Percentiles rank a stretch among this genome's conserved stretches.
phyloP scores from a whole-genome alignment of 257 asterid species.

The Gentiana macrophylla region DNA sequence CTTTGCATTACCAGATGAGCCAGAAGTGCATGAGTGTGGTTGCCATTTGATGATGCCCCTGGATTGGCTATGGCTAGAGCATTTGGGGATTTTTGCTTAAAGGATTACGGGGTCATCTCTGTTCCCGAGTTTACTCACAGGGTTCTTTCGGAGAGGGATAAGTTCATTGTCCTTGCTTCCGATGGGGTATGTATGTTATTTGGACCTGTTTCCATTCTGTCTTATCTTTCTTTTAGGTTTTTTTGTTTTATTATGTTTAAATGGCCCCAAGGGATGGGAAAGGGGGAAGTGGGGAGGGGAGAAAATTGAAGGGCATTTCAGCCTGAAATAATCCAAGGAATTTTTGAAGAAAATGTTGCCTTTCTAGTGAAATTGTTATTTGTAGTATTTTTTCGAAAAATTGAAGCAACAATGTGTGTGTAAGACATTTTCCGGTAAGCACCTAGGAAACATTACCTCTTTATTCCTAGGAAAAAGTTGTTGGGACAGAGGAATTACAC shows the following conservation, averaged over 20 bases:
- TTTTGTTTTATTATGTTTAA: background rate
- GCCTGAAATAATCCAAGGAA: background rate
- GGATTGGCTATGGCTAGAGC: constrained; percentile 99
- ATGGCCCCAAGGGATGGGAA: background rate
- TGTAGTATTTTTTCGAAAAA: background rate
- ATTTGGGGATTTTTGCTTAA: constrained; percentile 95
- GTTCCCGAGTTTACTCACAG: constrained; percentile 88
- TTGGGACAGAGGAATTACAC: too few species aligned
- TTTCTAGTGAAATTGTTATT: constrained; percentile 1
- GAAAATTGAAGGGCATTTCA: background rate
- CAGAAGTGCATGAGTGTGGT: constrained; percentile 98
- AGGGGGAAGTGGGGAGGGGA: too few species aligned
- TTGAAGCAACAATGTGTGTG: background rate
- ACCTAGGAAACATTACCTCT: too few species aligned
- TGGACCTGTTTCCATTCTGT: background rate
- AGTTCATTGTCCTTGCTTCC: constrained; percentile 90
- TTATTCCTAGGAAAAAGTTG: too few species aligned
- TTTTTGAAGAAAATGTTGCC: background rate
- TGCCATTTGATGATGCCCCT: constrained; percentile 96
- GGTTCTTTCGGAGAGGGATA: constrained; percentile 56
- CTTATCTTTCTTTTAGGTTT: background rate
- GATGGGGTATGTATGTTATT: constrained; percentile 71
- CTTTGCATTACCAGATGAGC: constrained; percentile 96
- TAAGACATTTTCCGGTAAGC: too few species aligned
- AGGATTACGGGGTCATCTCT: constrained; percentile 95